A percentile compares a stretch with the other conserved stretches of the same genome.
These are phyloP conservation scores for Rubia yunnanensis DNA, from an alignment of 257 asterid genomes.

Conservation along the genomic window DNA sequence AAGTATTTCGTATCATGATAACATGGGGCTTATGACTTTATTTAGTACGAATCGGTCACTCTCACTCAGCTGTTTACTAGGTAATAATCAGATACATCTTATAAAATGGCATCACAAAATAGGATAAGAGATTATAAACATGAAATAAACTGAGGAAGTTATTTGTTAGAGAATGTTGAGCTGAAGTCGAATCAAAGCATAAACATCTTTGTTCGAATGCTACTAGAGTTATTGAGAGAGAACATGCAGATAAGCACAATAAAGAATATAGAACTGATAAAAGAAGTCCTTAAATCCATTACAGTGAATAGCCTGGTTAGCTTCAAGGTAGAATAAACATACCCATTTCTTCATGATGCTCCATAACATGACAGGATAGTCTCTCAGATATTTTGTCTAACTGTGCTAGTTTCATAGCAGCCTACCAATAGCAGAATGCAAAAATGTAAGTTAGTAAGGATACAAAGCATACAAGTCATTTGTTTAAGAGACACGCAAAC, in stretches of 20 bases:
- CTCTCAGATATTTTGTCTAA: constrained; percentile 82
- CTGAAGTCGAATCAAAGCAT: neutral
- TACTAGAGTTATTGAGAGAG: neutral
- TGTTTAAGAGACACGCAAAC: constrained; percentile 1
- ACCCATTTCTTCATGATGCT: constrained; percentile 99
- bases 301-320: neutral
- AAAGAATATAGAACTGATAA: neutral
- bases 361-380: constrained; percentile 93
- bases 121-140: neutral
- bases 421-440: constrained; percentile 55
- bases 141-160: neutral
- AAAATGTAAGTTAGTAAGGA: constrained; percentile 13
- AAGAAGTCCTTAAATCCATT: neutral
- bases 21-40: neutral
- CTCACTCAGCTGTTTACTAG: neutral
- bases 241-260: neutral
- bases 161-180: neutral
- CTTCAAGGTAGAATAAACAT: constrained; percentile 13
- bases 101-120: neutral
- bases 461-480: constrained; percentile 19
- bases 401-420: constrained; percentile 80
- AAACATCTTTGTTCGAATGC: neutral
- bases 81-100: neutral
- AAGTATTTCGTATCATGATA: neutral
- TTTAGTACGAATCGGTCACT: too few relatives aligned